Evolutionary conservation across 176 grass and related monocot species (phyloP).

Genomic region (Cenchrus americanus): DNA sequence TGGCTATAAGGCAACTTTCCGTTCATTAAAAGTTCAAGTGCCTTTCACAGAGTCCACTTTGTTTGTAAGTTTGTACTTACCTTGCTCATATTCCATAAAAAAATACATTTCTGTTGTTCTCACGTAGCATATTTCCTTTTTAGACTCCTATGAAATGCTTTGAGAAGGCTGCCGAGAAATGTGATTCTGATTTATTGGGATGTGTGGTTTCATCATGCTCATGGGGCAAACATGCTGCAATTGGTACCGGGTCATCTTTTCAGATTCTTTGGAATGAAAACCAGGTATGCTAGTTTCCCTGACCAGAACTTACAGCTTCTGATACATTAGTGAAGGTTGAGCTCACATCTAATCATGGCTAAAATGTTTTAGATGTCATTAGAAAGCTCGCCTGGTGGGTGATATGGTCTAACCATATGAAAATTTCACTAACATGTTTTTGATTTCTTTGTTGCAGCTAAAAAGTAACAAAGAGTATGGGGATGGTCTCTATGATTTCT

Average conservation of each 20-base stretch:
- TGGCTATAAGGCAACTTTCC: constrained; percentile 82
- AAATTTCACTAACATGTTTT: constrained; percentile 14
- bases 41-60: constrained; percentile 95
- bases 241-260: constrained; percentile 88
- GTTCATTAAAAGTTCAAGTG: constrained; percentile 97
- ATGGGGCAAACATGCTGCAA: constrained; percentile 85
- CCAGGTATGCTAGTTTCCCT: constrained; percentile 59
- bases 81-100: constrained; percentile 25
- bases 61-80: constrained; percentile 66
- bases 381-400: constrained; percentile 29
- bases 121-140: constrained; percentile 30
- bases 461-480: constrained; percentile 67
- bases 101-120: not conserved
- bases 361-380: constrained; percentile 12
- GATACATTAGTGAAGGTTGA: constrained; percentile 3
- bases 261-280: constrained; percentile 94
- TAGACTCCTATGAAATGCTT: constrained; percentile 99
- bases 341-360: constrained; percentile 17
- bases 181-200: constrained; percentile 77
- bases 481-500: constrained; percentile 85
- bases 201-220: constrained; percentile 92
- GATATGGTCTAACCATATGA: constrained; percentile 28
- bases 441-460: constrained; percentile 56
- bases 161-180: constrained; percentile 93
- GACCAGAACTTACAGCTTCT: constrained; percentile 15